Evolutionary conservation across 345 rosid genomes (phyloP).

Genomic region (Eutrema heterophyllum): DNA sequence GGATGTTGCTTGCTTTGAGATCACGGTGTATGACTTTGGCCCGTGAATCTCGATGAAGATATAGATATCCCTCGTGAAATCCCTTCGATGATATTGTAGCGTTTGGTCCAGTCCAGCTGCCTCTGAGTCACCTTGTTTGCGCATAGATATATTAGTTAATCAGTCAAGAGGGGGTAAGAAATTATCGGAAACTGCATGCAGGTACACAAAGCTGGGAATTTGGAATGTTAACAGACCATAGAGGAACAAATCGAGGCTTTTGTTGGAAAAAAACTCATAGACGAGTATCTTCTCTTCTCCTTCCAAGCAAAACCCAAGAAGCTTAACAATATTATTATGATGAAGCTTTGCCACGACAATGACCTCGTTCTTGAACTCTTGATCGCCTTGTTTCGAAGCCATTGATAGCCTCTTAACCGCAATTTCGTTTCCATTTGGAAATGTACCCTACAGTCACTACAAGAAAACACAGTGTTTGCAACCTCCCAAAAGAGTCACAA

Average conservation of each 20-base stretch:
- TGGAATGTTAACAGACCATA: not conserved
- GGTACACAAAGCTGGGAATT: too few species aligned
- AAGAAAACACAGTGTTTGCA: too few species aligned
- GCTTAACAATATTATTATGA: too few species aligned
- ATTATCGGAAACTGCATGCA: not conserved
- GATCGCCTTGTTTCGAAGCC: too few species aligned
- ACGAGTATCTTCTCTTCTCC: too few species aligned
- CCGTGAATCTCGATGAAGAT: conserved; percentile 7
- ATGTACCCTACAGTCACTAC: too few species aligned
- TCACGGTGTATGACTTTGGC: conserved; percentile 3
- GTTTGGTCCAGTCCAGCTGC: not conserved
- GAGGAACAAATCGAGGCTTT: conserved; percentile 9
- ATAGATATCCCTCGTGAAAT: conserved; percentile 2
- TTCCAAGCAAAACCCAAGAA: too few species aligned
- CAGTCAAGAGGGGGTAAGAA: not conserved
- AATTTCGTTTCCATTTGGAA: too few species aligned
- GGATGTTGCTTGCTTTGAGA: conserved; percentile 5
- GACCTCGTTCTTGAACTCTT: too few species aligned
- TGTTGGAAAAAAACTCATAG: conserved; percentile 5
- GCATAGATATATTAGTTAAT: not conserved
- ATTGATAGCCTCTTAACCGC: too few species aligned
- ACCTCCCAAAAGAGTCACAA: too few species aligned
- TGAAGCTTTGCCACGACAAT: too few species aligned
- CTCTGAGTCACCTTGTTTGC: not conserved
- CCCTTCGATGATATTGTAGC: not conserved